Base-by-base conservation (phyloP, 2,329 filamentous ascomycete species). In the Scedosporium aurantiacum region DNA sequence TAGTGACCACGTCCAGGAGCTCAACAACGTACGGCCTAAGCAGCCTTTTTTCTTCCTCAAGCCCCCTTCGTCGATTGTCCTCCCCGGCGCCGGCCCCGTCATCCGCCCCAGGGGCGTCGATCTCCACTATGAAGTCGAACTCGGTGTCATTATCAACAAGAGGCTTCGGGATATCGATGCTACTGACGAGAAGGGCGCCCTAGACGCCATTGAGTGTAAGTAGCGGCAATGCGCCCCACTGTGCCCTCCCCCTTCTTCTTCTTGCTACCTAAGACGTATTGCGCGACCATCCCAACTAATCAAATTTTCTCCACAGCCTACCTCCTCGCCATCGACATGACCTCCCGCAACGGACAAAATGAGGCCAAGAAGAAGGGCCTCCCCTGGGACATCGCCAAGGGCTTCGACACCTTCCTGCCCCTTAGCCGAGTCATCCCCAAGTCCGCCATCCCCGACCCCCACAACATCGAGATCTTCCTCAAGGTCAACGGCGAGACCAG, bases 1-100 rank as follows among this genome's bases (percentile, higher is more conserved):
- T 69, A 94, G 90, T 69, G 94, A 96, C 74, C 94, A 99, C 76
- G 88, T 97, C 71, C 84, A 88, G 65, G 94, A 99, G 79, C 83
- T 99, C 67, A 91, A 91, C 75, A 96, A 88, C 75, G 80, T 82
- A 63, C 85, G 86, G 66, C 94, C 94, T 58, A 95, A 94, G 74
- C 91, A 97, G 75, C 94, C 94, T 27, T 97, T 99, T 78, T 99
- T 97, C 86, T 99, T 99, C 82, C 84, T 97, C 68, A 99, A 99
- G 81, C 94, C 94, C 1, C 78, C 92, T 0, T 90, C 89, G 47
- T 90, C 91, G 3, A 90, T 99, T 67, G 82, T 97, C 3, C 81
- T 89, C 23, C 91, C 91, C 0, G 83, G 84, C 28, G 82, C 85
- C 62, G 92, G 92, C 0, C 87, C 92, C 2, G 85, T 96, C 57